phyloP scores from a whole-genome alignment of 2,329 filamentous ascomycete species.

The Cryoendolithus antarcticus region DNA sequence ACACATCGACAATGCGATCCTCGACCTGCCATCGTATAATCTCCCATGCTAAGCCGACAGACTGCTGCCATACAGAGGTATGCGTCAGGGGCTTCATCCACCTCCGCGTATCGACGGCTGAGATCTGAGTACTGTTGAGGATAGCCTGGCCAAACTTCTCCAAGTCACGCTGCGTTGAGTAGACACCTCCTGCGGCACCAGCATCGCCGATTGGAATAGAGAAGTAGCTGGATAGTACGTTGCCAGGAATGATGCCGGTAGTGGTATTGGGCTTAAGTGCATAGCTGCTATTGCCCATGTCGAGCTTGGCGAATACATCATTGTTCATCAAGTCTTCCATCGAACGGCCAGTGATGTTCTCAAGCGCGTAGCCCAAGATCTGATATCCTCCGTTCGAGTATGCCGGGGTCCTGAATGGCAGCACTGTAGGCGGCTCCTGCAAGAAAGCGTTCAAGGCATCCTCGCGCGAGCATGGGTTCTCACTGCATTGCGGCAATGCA shows the following conservation, averaged over 20 bases:
- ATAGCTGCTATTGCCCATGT: slow-evolving; percentile 24
- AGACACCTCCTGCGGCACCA: slow-evolving; percentile 26
- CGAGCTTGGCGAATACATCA: slow-evolving; percentile 28
- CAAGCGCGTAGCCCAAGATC: slow-evolving; percentile 34
- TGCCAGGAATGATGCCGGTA: slow-evolving; percentile 24
- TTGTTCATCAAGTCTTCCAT: slow-evolving; percentile 29
- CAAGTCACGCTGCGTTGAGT: slow-evolving; percentile 32
- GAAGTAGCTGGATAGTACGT: background rate
- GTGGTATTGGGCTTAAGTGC: slow-evolving; percentile 4
- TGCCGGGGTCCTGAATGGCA: slow-evolving; percentile 31
- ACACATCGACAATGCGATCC: slow-evolving; percentile 36
- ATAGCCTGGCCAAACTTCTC: slow-evolving; percentile 32
- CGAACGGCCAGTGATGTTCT: slow-evolving; percentile 30
- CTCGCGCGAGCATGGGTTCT: slow-evolving; percentile 24
- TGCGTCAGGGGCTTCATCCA: slow-evolving; percentile 35
- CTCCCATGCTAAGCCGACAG: slow-evolving; percentile 38
- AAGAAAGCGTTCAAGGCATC: slow-evolving; percentile 22
- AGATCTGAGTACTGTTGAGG: slow-evolving; percentile 30
- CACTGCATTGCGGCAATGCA: slow-evolving; percentile 5
- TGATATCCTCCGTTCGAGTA: slow-evolving; percentile 40
- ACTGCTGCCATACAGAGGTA: slow-evolving; percentile 26
- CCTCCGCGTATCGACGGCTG: slow-evolving; percentile 26
- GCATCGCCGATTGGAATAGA: slow-evolving; percentile 22
- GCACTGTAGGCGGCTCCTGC: slow-evolving; percentile 28
- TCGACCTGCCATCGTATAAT: slow-evolving; percentile 30